These are phyloP conservation scores for Collybia sp. DNA, from an alignment of 768 basidiomycete species.

Conservation along the genomic window DNA sequence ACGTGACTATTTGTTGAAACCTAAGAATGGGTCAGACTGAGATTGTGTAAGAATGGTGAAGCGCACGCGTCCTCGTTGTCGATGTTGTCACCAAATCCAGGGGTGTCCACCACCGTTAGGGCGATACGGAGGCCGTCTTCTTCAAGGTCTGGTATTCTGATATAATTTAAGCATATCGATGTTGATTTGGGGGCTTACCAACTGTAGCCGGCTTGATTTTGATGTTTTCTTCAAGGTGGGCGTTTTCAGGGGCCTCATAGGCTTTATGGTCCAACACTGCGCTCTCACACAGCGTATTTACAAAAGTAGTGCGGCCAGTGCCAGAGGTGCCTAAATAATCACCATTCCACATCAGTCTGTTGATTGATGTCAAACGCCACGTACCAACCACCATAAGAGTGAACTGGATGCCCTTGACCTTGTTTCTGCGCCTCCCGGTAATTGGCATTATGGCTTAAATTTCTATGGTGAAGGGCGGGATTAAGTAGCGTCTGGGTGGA, in stretches of 20 bases:
- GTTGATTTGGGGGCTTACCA: constrained; percentile 39
- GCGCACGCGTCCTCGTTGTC: constrained; percentile 84
- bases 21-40: constrained; percentile 29
- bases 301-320: constrained; percentile 84
- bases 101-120: constrained; percentile 88
- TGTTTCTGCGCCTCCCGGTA: constrained; percentile 55
- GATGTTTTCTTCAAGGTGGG: constrained; percentile 75
- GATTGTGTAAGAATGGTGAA: constrained; percentile 1
- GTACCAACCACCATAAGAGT: constrained; percentile 87
- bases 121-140: constrained; percentile 90
- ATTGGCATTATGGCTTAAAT: constrained; percentile 31
- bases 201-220: constrained; percentile 80
- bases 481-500: too few species aligned
- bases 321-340: constrained; percentile 69
- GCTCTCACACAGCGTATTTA: constrained; percentile 87
- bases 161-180: not conserved
- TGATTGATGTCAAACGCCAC: constrained; percentile 19
- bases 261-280: constrained; percentile 70
- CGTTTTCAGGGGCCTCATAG: constrained; percentile 56
- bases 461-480: too few species aligned
- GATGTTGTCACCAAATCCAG: constrained; percentile 88
- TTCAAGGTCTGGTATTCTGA: constrained; percentile 62
- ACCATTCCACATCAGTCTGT: not conserved
- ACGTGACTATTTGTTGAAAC: constrained; percentile 83
- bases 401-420: constrained; percentile 88